Base-by-base conservation (phyloP, 768 basidiomycete genomes). In the Coprinellus micaceus region DNA sequence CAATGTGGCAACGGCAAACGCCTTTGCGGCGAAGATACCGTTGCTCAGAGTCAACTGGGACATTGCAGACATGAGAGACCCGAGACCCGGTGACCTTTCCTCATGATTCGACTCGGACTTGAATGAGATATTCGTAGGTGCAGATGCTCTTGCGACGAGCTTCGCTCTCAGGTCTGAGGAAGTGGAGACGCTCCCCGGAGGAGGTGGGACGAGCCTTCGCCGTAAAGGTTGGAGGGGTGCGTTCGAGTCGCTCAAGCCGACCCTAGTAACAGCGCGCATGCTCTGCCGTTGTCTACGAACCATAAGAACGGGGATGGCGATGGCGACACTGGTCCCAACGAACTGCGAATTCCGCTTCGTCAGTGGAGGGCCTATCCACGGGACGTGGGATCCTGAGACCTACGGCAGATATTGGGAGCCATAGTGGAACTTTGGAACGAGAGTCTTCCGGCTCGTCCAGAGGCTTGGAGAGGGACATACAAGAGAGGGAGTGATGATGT, bases 1-100 rank as follows among this genome's bases (percentile, higher is more conserved):
- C 10, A 78, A 63, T 0, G 88, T 89, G 3, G 88, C 86, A 40
- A 88, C 76, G 2, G 77, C 73, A 39, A 91, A 83, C 0, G 88
- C 88, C 60, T 86, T 86, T 4, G 80, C 71, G 1, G 81, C 78
- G 60, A 83, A 77, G 2, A 87, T 54, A 0, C 79, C 79, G 0
- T 76, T 80, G 44, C 81, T 82, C 61, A 79, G 78, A 36, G 71
- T 66, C 52, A 69, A 60, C n/a, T 61, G 64, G 0, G 74, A 73
- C 6, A 78, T 62, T 2, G 73, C 77, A 9, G 73, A 69, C 53
- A 73, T 66, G 29, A 76, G 57, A 48, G 71, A 68, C 2, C 69
- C 65, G 11, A 64, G 60, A 26, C 69, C 60, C 12, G 70, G 69
- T 19, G 71, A 64, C 21, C 66, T 49, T 40, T 63, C 61, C 19